Evolutionary conservation across 2,329 filamentous ascomycete genomes (phyloP).

Genomic region (Didymella keratinophila): DNA sequence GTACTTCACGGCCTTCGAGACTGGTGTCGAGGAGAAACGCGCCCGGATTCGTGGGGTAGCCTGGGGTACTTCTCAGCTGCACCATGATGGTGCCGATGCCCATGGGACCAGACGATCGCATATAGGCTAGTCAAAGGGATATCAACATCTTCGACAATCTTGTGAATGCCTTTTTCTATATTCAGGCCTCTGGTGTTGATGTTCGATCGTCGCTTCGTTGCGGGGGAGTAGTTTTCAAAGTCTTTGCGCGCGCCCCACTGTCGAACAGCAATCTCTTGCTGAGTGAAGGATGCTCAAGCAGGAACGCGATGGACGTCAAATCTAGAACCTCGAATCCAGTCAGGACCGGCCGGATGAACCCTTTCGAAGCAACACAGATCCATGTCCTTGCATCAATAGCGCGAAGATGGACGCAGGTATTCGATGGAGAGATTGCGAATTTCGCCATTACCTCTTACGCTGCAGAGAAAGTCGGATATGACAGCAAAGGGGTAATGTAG

Average conservation of each 20-base stretch:
- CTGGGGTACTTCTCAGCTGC: background rate
- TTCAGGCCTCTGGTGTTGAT: background rate
- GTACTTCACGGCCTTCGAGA: too few relatives aligned
- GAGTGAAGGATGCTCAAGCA: background rate
- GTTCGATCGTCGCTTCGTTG: background rate
- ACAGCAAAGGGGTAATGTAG: too few relatives aligned
- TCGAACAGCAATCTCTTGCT: background rate
- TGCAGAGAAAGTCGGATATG: too few relatives aligned
- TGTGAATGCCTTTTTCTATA: background rate
- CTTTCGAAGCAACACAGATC: background rate
- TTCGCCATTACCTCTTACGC: too few relatives aligned
- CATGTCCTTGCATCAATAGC: background rate
- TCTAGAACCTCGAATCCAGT: background rate
- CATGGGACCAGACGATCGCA: background rate
- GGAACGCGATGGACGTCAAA: constrained; percentile 18
- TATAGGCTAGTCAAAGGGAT: background rate
- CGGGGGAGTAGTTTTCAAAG: background rate
- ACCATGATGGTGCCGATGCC: background rate
- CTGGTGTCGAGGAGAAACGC: background rate
- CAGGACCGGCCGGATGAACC: background rate
- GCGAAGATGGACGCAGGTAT: background rate
- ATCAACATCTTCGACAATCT: background rate
- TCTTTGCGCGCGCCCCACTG: background rate
- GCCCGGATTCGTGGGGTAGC: background rate
- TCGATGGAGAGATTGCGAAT: background rate